Base-by-base conservation (phyloP, 768 basidiomycete genomes). In the Tulasnella sp. region DNA sequence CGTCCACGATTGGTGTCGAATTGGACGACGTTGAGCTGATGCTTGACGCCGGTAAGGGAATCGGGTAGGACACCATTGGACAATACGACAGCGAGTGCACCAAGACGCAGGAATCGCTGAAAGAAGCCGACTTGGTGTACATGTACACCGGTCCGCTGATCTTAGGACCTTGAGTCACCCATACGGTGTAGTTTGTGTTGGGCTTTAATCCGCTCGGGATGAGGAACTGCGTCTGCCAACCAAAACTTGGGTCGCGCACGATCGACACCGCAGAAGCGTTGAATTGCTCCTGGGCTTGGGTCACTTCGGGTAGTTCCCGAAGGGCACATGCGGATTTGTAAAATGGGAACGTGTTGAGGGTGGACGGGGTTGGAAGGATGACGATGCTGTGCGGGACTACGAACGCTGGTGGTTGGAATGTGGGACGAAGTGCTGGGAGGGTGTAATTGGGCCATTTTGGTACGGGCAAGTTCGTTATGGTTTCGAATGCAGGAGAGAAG, bases 131-230 rank as follows among this genome's bases (percentile, higher is more conserved):
- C 84, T 96, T 95, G 2, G 93, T 95, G 9, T 84, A 81, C 77
- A 94, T 91, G 79, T 87, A 91, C 1, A 91, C 87, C 0, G 93
- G 93, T 2, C 88, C 89, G 75, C 86, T 88, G 69, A 93, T 86
- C 79, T 87, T 86, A 67, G 86, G 85, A 9, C 82, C 84, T 76
- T 88, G 85, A 7, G 42, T 79, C 17, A 89, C 86, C 80, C 89
- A 94, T 0, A 87, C 89, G 0, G 93, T 94, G 79, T 95, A 96
- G 79, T 96, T 96, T 39, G 91, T 93, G 12, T 84, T 84, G 7
- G 90, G 85, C 0, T 84, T 82, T 22, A 96, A 84, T 0, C 86
- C 88, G 0, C 85, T 86, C 11, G 67, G 75, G 22, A 93, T 76
- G 1, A 91, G 80, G 86, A 89, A 95, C 79, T 94, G 91, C 37